A percentile compares a stretch with the other conserved stretches of the same genome.
phyloP scores from a whole-genome alignment of 2,329 filamentous ascomycete genomes.

The Ophiostoma himal-ulmi region DNA sequence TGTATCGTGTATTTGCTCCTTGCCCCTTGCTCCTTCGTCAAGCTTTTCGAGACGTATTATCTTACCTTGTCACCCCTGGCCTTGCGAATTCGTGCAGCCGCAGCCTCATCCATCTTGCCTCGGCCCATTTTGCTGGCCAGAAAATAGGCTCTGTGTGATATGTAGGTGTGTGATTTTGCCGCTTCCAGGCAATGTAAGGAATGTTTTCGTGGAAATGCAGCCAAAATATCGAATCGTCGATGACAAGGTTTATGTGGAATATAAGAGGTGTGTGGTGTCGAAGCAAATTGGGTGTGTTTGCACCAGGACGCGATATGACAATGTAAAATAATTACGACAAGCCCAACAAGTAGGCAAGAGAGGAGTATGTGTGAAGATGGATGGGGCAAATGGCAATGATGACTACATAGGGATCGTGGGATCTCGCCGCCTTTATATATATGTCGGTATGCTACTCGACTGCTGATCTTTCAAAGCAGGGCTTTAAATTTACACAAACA shows the following conservation, averaged over 20 bases:
- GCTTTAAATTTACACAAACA: background rate
- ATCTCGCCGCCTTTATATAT: constrained; percentile 8
- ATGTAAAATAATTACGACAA: background rate
- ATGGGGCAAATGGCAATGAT: background rate
- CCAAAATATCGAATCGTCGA: background rate
- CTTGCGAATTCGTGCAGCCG: constrained; percentile 39
- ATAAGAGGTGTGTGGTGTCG: background rate
- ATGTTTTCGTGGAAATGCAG: background rate
- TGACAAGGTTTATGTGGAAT: background rate
- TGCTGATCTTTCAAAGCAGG: background rate
- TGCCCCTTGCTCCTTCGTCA: background rate
- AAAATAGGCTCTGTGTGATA: background rate
- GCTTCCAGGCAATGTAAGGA: background rate
- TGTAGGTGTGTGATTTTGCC: background rate
- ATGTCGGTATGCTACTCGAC: background rate
- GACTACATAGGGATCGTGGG: background rate
- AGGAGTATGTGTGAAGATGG: background rate
- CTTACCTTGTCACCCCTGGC: constrained; percentile 38
- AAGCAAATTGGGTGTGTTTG: background rate
- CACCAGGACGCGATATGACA: background rate
- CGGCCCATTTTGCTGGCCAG: constrained; percentile 30
- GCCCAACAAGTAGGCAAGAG: background rate
- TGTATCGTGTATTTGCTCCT: background rate
- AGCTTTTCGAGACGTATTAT: background rate
- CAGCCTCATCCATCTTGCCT: constrained; percentile 40